phyloP scores from a whole-genome alignment of 2,329 filamentous ascomycete species.

The Mariannaea elegans region DNA sequence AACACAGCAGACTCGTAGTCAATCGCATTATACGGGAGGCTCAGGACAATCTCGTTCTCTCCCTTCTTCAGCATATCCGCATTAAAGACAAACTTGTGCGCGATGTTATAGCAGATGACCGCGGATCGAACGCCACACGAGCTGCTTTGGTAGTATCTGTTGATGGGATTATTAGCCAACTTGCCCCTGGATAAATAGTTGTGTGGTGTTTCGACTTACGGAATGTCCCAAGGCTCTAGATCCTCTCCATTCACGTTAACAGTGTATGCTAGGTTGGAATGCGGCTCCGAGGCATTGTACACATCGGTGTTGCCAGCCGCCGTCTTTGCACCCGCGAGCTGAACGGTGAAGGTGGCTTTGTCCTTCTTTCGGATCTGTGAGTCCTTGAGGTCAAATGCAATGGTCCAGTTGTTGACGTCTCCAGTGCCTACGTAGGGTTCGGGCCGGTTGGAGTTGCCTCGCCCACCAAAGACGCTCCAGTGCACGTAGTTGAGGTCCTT shows the following conservation, averaged over 20 bases:
- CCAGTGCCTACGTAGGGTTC: conserved; percentile 53
- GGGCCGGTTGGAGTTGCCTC: conserved; percentile 57
- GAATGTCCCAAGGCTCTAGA: conserved; percentile 64
- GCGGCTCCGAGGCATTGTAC: conserved; percentile 62
- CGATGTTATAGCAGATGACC: conserved; percentile 69
- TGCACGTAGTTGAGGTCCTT: conserved; percentile 71
- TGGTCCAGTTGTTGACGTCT: conserved; percentile 67
- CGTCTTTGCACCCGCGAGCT: conserved; percentile 69
- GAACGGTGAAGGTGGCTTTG: conserved; percentile 67
- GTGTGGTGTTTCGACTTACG: no score
- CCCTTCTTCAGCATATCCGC: conserved; percentile 57
- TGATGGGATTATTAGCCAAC: background rate
- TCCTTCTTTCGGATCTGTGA: conserved; percentile 51
- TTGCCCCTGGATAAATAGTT: background rate
- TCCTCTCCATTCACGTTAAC: conserved; percentile 52
- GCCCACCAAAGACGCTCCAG: conserved; percentile 70
- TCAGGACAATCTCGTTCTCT: conserved; percentile 64
- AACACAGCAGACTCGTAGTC: conserved; percentile 66
- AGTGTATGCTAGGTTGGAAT: conserved; percentile 61
- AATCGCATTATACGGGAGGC: conserved; percentile 67
- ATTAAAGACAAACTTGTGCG: conserved; percentile 68
- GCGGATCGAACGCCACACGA: conserved; percentile 69
- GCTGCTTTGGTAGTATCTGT: conserved; percentile 40
- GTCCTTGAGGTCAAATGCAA: conserved; percentile 59
- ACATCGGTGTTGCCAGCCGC: conserved; percentile 69